Percentiles rank a stretch among this genome's conserved stretches.
These are phyloP conservation scores for Phaeosphaeriaceae sp. DNA, from an alignment of 2,329 filamentous ascomycete species.

Conservation along the genomic window DNA sequence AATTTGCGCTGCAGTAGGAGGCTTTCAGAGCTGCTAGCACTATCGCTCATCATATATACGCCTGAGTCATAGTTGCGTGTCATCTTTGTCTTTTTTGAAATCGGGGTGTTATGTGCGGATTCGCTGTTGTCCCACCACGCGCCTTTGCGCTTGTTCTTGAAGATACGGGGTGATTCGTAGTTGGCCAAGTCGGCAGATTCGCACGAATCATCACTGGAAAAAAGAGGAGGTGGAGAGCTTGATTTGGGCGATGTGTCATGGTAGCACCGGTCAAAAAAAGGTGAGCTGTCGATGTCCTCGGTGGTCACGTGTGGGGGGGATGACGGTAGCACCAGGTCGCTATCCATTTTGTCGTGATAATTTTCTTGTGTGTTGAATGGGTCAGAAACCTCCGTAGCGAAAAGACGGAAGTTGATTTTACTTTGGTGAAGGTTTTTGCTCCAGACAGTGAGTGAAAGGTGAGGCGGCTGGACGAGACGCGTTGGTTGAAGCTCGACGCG, in stretches of 20 bases:
- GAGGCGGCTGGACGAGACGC: too few relatives aligned
- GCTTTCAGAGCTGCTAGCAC: conserved; percentile 22
- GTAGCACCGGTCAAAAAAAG: conserved; percentile 29
- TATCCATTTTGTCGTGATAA: conserved; percentile 22
- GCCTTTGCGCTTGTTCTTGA: conserved; percentile 42
- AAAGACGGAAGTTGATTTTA: too few relatives aligned
- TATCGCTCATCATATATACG: conserved; percentile 41
- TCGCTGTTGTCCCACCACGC: conserved; percentile 38
- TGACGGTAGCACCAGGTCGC: conserved; percentile 27
- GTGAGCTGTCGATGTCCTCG: conserved; percentile 27
- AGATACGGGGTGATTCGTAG: conserved; percentile 39
- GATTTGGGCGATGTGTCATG: conserved; percentile 35
- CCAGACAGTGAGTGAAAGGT: too few relatives aligned
- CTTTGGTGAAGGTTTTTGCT: too few relatives aligned
- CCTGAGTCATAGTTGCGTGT: conserved; percentile 41
- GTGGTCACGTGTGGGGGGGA: conserved; percentile 32
- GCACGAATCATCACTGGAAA: conserved; percentile 42
- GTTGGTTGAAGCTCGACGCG: too few relatives aligned
- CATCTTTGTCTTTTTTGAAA: conserved; percentile 36
- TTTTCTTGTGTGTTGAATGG: too few relatives aligned
- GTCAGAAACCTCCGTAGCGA: too few relatives aligned
- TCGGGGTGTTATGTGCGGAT: conserved; percentile 18
- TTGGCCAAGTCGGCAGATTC: conserved; percentile 39
- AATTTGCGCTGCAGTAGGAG: conserved; percentile 19
- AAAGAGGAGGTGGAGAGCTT: conserved; percentile 39